Evolutionary conservation across 352 stramenopile species (phyloP).

Genomic region (Phytophthora ramorum): DNA sequence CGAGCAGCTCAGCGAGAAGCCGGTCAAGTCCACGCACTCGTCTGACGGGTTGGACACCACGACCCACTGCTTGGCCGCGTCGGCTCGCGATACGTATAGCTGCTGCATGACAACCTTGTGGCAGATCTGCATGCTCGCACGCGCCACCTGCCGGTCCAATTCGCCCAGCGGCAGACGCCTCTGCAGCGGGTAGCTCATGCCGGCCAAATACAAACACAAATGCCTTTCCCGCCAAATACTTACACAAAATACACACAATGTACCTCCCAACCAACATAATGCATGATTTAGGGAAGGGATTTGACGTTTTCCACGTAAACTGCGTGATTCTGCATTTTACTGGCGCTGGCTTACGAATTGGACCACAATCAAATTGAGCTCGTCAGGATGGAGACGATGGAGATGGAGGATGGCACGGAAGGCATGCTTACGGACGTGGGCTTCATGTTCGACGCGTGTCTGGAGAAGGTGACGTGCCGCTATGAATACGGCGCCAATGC

Average conservation of each 20-base stretch:
- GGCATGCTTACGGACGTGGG: constrained; percentile 60
- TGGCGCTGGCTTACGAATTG: background rate
- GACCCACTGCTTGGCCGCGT: constrained; percentile 80
- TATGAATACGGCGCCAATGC: constrained; percentile 61
- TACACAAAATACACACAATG: background rate
- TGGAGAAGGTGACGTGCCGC: constrained; percentile 73
- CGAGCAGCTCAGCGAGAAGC: constrained; percentile 60
- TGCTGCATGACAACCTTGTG: constrained; percentile 88
- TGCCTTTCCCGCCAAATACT: constrained; percentile 35
- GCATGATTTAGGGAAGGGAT: constrained; percentile 8
- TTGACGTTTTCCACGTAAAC: constrained; percentile 21
- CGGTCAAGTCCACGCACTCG: constrained; percentile 71
- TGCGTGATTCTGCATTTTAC: background rate
- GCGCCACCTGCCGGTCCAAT: constrained; percentile 75
- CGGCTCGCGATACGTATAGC: constrained; percentile 82
- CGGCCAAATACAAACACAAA: background rate
- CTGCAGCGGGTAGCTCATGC: constrained; percentile 72
- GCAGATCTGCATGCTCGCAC: constrained; percentile 85
- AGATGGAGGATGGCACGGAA: constrained; percentile 49
- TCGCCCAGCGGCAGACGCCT: constrained; percentile 64
- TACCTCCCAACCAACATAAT: background rate
- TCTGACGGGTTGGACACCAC: constrained; percentile 87
- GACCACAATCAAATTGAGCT: constrained; percentile 14
- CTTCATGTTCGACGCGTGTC: constrained; percentile 72
- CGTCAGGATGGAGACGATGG: constrained; percentile 28